phyloP scores from a whole-genome alignment of 192 early-diverging fungal species.

The Linnemannia exigua region DNA sequence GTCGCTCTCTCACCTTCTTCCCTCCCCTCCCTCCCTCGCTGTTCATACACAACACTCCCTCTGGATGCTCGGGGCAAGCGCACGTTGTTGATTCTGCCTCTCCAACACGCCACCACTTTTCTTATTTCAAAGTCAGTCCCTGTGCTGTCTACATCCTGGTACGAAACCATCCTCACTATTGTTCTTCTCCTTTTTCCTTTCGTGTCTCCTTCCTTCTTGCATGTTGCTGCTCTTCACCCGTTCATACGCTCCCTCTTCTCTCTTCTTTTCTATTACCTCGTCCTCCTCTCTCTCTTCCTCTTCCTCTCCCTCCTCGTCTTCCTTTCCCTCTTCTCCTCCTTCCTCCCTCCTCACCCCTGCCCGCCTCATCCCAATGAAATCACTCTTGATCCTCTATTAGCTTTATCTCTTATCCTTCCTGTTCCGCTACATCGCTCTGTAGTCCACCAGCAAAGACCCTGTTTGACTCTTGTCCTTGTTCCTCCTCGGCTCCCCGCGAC shows the following conservation, averaged over 20 bases:
- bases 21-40: not conserved
- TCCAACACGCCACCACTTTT: conserved; percentile 3
- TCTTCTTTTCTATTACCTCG: not conserved
- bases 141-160: not conserved
- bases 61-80: not conserved
- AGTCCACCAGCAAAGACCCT: not conserved
- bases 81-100: not conserved
- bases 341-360: not conserved
- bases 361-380: not conserved
- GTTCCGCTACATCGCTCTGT: no score
- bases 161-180: not conserved
- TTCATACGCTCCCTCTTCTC: not conserved
- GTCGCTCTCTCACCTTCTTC: no score
- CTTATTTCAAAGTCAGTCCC: not conserved
- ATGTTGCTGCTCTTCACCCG: no score
- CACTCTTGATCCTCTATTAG: no score
- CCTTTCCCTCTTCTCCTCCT: not conserved
- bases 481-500: not conserved
- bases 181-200: not conserved
- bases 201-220: not conserved
- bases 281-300: no score
- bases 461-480: not conserved
- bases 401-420: no score
- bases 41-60: no score
- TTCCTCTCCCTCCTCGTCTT: not conserved